Base-by-base conservation (phyloP, 345 rosid species). In the Moricandia arvensis region DNA sequence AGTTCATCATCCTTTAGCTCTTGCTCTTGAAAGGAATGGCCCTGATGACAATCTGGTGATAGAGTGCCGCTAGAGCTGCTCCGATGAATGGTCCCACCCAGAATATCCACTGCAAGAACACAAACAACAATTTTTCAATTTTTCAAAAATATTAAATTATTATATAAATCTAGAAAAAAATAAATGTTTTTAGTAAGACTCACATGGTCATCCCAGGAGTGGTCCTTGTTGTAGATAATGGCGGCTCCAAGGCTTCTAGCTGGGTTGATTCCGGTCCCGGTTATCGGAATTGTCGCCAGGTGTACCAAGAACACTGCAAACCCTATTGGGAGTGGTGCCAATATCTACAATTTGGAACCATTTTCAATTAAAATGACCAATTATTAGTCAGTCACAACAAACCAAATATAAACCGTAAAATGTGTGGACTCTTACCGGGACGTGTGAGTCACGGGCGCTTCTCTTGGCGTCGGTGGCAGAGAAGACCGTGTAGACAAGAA, bases 1-100 rank as follows among this genome's bases (percentile, higher is more conserved):
- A n/a, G n/a, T n/a, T n/a, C 57, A 49, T 73, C 6, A 2, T 35
- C 6, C 13, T 37, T 49, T 24, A 78, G 33, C 49, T 60, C 75
- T 72, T 78, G 81, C 69, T 78, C 70, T 79, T 82, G 74, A 85
- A 87, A 26, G 90, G 82, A 34, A 82, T 79, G 8, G 90, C 87
- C 68, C 86, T 75, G 68, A 49, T 49, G 11, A 49, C 57, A 87
- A 76, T 54, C 66, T 69, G 71, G 76, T 85, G 84, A 68, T 85
- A 87, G 5, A 85, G 75, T 3, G 90, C 83, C 18, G 87, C 90
- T 8, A 87, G 72, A 24, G 82, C 85, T 37, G 85, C 84, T 37
- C 90, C 90, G 51, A 78, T 72, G 73, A 86, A 81, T 27, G 88
- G 88, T 70, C 90, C 89, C 9, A 85, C 81, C 86, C 88, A 86